Evolutionary conservation across 495 filamentous ascomycete species (phyloP).

Genomic region (Recurvomyces mirabilis): DNA sequence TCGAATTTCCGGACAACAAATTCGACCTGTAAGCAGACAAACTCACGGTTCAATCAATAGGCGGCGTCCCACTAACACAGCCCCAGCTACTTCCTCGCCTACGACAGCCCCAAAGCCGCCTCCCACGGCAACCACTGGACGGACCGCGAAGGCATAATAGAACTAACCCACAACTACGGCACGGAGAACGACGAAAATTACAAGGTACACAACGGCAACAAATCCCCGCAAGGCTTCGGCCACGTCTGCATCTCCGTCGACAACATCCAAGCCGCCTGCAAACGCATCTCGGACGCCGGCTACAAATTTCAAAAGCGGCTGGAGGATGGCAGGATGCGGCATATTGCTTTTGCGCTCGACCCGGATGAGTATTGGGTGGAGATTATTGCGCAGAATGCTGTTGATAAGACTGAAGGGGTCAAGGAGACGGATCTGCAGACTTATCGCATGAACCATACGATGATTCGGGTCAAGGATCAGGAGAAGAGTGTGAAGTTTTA

Average conservation of each 20-base stretch:
- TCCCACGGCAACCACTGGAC: slow-evolving; percentile 55
- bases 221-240: slow-evolving; percentile 81
- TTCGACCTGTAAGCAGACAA: slow-evolving; percentile 59
- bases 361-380: slow-evolving; percentile 78
- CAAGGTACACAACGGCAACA: slow-evolving; percentile 79
- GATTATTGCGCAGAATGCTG: slow-evolving; percentile 32
- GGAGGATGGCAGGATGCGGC: slow-evolving; percentile 72
- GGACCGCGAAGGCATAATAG: slow-evolving; percentile 79
- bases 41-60: too few species aligned
- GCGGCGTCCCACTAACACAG: too few species aligned
- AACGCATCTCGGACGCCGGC: slow-evolving; percentile 76
- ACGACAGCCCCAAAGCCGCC: slow-evolving; percentile 49
- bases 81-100: slow-evolving; percentile 74
- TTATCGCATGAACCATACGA: slow-evolving; percentile 54
- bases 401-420: slow-evolving; percentile 41
- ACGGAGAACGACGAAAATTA: slow-evolving; percentile 79
- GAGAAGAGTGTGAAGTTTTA: slow-evolving; percentile 83
- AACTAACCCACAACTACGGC: slow-evolving; percentile 95
- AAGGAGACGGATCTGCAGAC: slow-evolving; percentile 40
- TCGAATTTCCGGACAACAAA: slow-evolving; percentile 64
- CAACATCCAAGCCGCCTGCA: slow-evolving; percentile 59
- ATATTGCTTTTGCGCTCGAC: slow-evolving; percentile 86
- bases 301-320: slow-evolving; percentile 93
- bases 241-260: slow-evolving; percentile 59
- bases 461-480: slow-evolving; percentile 87